Evolutionary conservation across 2,329 filamentous ascomycete genomes (phyloP).

Genomic region (Ascochyta clinopodiicola): DNA sequence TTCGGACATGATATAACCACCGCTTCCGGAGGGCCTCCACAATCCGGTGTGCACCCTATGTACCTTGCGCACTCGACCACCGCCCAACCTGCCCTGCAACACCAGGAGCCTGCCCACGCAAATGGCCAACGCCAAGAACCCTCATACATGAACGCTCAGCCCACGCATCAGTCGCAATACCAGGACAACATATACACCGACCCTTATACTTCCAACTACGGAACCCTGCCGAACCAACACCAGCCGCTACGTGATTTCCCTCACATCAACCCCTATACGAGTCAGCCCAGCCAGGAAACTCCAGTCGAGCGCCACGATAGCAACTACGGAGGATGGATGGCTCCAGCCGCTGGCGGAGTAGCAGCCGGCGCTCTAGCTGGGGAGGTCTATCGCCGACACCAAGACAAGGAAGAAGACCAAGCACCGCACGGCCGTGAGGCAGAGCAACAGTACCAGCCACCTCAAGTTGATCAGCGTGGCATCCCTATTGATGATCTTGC

Average conservation of each 20-base stretch:
- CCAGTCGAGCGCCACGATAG: slow-evolving; percentile 46
- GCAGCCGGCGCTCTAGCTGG: slow-evolving; percentile 51
- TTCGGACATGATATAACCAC: slow-evolving; percentile 67
- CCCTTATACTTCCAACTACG: slow-evolving; percentile 23
- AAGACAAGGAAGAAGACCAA: slow-evolving; percentile 37
- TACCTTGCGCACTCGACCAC: slow-evolving; percentile 28
- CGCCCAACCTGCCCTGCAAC: slow-evolving; percentile 19
- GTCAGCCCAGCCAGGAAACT: slow-evolving; percentile 11
- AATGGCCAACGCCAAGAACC: slow-evolving; percentile 1
- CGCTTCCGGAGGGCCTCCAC: slow-evolving; percentile 61
- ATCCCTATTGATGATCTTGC: slow-evolving; percentile 11
- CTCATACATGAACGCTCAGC: slow-evolving; percentile 11
- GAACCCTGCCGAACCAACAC: not conserved
- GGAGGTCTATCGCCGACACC: slow-evolving; percentile 42
- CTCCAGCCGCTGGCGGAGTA: slow-evolving; percentile 55
- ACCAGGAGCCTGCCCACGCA: not conserved
- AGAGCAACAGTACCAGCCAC: slow-evolving; percentile 18
- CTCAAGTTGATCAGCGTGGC: slow-evolving; percentile 11
- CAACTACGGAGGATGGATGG: slow-evolving; percentile 62
- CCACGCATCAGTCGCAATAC: slow-evolving; percentile 8
- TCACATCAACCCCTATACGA: slow-evolving; percentile 17
- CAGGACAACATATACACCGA: slow-evolving; percentile 24
- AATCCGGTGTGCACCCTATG: slow-evolving; percentile 44
- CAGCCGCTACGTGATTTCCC: slow-evolving; percentile 7
- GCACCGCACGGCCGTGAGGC: slow-evolving; percentile 22